Percentiles rank a stretch among this genome's conserved stretches.
These are phyloP conservation scores for Capsella rubella DNA, from an alignment of 441 rosid species.

Conservation along the genomic window DNA sequence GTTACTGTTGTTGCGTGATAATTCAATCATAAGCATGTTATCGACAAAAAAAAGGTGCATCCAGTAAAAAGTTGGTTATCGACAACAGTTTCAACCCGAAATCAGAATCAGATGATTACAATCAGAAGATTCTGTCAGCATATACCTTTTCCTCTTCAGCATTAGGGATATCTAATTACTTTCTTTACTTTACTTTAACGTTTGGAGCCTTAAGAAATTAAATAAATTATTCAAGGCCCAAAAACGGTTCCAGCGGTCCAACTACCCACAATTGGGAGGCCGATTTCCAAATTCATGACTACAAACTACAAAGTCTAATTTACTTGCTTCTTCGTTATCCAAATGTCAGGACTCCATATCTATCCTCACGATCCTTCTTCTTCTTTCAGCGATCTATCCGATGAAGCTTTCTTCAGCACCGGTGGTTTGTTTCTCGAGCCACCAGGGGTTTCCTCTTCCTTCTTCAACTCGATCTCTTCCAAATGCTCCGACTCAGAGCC, in stretches of 20 bases:
- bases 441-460: constrained; percentile 52
- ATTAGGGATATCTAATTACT: constrained; percentile 59
- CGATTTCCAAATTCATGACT: neutral
- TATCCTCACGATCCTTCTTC: constrained; percentile 42
- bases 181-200: constrained; percentile 5
- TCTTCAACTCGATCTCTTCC: constrained; percentile 51
- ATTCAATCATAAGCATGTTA: too few species aligned
- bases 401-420: constrained; percentile 45
- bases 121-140: neutral
- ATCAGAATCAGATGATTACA: neutral
- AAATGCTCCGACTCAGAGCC: constrained; percentile 36
- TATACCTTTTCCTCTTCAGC: constrained; percentile 78
- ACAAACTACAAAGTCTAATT: constrained; percentile 28
- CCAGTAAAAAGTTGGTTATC: too few species aligned
- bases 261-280: constrained; percentile 13
- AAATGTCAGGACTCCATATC: constrained; percentile 45
- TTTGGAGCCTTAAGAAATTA: neutral
- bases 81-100: constrained; percentile 80
- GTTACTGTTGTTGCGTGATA: too few species aligned
- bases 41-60: too few species aligned
- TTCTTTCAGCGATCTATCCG: constrained; percentile 24
- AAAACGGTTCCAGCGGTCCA: constrained; percentile 5
- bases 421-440: constrained; percentile 81
- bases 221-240: constrained; percentile 5
- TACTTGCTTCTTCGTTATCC: constrained; percentile 23